Base-by-base conservation (phyloP, 805 yeast genomes). In the Peterozyma xylosa region DNA sequence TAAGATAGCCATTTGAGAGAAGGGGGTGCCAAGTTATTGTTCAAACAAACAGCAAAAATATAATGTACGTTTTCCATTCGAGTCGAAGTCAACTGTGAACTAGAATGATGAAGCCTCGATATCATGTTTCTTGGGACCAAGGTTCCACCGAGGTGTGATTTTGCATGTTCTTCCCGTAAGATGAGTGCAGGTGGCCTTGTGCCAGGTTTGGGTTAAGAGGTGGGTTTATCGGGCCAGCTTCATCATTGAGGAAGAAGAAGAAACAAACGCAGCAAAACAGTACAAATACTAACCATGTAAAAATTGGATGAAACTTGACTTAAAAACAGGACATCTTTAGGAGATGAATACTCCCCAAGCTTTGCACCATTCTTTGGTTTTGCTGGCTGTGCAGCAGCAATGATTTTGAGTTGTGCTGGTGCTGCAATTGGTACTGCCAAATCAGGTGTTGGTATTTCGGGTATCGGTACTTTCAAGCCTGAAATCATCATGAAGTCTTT, bases 371-470 rank as follows among this genome's bases (percentile, higher is more conserved):
- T 93, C 64, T 81, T 93, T 60, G 99, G 99, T 36, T 89, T 91
- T 66, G 96, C 97, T 35, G 99, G 97, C 39, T 90, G 98, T 67
- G 88, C 93, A 6, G 82, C 88, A 39, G 96, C 96, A 41, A 86
- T 88, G 86, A 76, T 87, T 18, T 70, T 91, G 47, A 82, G 95
- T 46, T 87, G 96, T 59, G 82, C 91, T n/a, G 99, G 99, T 50
- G 98, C 99, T 4, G 98, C 98, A 48, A 82, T 89, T 53, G 99
- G 99, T 46, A 91, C 98, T 3, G 98, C 98, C 49, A 93, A 93
- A 66, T 86, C 96, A 38, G 99, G 99, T 47, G 82, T 93, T 50
- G 99, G 99, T 74, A 93, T 93, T 56, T 71, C 97, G 30, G 99
- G 98, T 73, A 89, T 93, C 52, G 97, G 98, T 72, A 85, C 96